Evolutionary conservation across 2,329 filamentous ascomycete species (phyloP), one percentile per base, ranked within the genome.

Genomic region (Tolypocladium paradoxum): DNA sequence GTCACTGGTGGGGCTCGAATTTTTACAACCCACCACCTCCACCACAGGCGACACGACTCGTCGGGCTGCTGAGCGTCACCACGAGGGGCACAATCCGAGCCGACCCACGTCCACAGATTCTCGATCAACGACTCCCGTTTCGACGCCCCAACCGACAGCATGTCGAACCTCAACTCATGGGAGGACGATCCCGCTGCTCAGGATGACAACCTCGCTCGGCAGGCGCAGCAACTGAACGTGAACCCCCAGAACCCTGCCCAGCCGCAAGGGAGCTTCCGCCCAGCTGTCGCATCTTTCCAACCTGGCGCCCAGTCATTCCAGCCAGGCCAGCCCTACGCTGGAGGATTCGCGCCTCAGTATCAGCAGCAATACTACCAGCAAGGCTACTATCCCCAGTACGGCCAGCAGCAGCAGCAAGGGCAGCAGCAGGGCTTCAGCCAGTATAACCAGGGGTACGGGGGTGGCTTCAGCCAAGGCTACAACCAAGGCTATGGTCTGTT

Each of bases 121-220:
- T n/a, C 31, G 47, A 20, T 47, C 52, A 22, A 33, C 51, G 12
- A n/a, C 38, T 24, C 56, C 35, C 43, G 27, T 24, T 31, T 38
- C 48, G 36, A 27, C 53, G 50, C 48, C 48, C 36, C 31, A 59
- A 54, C 56, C 53, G 49, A 55, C 61, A 78, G 53, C 65, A 96
- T 96, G 90, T 87, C 91, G 63, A 84, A 91, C 70, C 87, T 90
- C 65, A 90, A 95, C 71, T 96, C 90, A 57, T 97, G 93, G 88
- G 91, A 97, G 74, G 90, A 95, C 65, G 88, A 91, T 65, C 84
- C 85, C 64, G 77, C 85, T 53, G 84, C 82, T 58, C 85, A 89
- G 76, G 86, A 91, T 64, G 86, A 88, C 63, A 82, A 82, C 68
- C 82, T 95, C 70, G 82, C 88, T 57, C 83, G 84, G 63, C 88